Evolutionary conservation across 192 early-diverging fungal species (phyloP), one percentile per base, ranked within the genome.

Genomic region (Backusella psychrophila): DNA sequence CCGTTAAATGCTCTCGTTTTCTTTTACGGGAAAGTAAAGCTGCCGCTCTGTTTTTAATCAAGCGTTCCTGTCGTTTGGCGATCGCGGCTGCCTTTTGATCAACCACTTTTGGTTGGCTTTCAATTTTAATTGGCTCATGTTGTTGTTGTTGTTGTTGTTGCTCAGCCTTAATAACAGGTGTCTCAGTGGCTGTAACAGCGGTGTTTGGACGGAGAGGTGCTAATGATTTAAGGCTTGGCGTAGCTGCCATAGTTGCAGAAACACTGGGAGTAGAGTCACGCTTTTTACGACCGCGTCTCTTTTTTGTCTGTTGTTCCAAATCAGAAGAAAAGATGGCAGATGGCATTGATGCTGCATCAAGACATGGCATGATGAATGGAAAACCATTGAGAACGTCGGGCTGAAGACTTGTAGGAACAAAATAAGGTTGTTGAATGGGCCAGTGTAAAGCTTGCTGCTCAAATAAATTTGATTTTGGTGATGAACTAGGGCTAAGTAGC

Each of bases 41-140:
- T 0, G 94, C 94, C 6, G 93, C 95, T 23, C 96, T 90, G 84
- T 98, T 98, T 84, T 96, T 96, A 66, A 98, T 95, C 77, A 98
- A 80, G 23, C 96, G 87, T 74, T 95, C 93, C 77, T 95, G 93
- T 33, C 93, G 87, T 83, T 97, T 98, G 29, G 88, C 85, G 42
- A 87, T 83, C 26, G 83, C 82, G 0, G 86, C 82, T 39, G 29
- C 65, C 23, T 77, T 77, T 41, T 38, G 76, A 38, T 19, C 34
- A 38, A 41, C 19, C 35, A 41, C 68, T 36, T 19, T 9, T 4
- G 23, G 31, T 34, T 17, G 19, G 19, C 35, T n/a, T 21, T 68
- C 35, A 68, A 29, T 19, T 9, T 49, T 49, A n/a, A 49, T 49
- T 49, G 46, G 19, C 46, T 49, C 46, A 6, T 14, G 19, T 7